Conservation (phyloP, 129 eudicot genomes). For the Helichrysum umbraculigerum region DNA sequence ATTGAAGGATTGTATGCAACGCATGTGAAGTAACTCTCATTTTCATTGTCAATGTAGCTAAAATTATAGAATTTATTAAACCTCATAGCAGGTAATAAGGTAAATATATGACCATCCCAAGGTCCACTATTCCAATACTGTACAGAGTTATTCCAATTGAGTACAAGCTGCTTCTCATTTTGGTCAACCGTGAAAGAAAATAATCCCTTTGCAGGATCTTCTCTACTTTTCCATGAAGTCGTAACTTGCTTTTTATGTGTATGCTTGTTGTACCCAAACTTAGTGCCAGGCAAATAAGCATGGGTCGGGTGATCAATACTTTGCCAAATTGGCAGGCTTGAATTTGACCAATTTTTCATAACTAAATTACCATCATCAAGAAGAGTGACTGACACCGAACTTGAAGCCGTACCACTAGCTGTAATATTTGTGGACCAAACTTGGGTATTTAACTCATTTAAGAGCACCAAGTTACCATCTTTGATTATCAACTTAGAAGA, state of each 20-base stretch:
- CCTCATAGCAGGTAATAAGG: conserved; percentile 53
- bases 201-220: not conserved
- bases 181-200: not conserved
- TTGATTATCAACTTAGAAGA: conserved; percentile 30
- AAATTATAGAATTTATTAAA: conserved; percentile 38
- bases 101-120: conserved; percentile 46
- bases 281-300: conserved; percentile 44
- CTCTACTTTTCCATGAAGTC: not conserved
- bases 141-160: conserved; percentile 43
- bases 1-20: conserved; percentile 26
- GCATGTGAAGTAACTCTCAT: conserved; percentile 56
- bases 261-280: conserved; percentile 13
- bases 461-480: conserved; percentile 49
- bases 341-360: conserved; percentile 33
- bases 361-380: conserved; percentile 53
- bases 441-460: conserved; percentile 24
- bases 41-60: conserved; percentile 42
- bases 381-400: conserved; percentile 32
- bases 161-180: conserved; percentile 16
- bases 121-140: conserved; percentile 53
- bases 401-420: conserved; percentile 12
- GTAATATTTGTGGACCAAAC: conserved; percentile 55
- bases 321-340: conserved; percentile 36
- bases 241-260: not conserved
- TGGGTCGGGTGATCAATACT: conserved; percentile 48